Evolutionary conservation across 805 yeast species (phyloP).

Genomic region (Myxozyma sirexii): DNA sequence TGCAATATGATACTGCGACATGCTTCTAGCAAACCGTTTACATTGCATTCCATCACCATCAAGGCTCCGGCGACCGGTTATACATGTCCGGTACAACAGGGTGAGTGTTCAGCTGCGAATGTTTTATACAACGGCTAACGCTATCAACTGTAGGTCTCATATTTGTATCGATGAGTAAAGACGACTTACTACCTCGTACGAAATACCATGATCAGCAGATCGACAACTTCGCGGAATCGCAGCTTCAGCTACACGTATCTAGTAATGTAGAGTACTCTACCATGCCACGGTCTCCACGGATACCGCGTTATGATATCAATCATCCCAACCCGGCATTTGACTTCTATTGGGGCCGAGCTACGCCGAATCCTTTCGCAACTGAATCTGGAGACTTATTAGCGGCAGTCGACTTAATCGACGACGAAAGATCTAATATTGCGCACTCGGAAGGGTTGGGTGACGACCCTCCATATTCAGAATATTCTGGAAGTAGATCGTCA

Average conservation of each 20-base stretch:
- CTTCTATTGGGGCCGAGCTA: slow-evolving; percentile 4
- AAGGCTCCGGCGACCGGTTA: slow-evolving; percentile 31
- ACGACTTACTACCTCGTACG: slow-evolving; percentile 26
- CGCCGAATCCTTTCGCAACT: not conserved
- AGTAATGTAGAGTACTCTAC: slow-evolving; percentile 10
- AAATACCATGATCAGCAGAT: slow-evolving; percentile 23
- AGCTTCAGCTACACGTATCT: not conserved
- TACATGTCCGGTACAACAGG: slow-evolving; percentile 34
- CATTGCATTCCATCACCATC: slow-evolving; percentile 31
- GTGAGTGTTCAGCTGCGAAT: too few relatives aligned
- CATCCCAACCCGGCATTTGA: not conserved
- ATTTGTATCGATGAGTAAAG: slow-evolving; percentile 30
- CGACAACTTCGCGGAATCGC: slow-evolving; percentile 10
- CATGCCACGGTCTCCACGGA: slow-evolving; percentile 12
- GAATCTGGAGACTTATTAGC: not conserved
- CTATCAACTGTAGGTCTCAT: slow-evolving; percentile 9
- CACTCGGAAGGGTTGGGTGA: not conserved
- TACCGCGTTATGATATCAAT: slow-evolving; percentile 3
- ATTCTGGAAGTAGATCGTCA: not conserved
- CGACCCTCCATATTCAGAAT: not conserved
- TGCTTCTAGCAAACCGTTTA: slow-evolving; percentile 18
- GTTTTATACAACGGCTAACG: too few relatives aligned
- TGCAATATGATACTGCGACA: slow-evolving; percentile 33
- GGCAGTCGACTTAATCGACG: not conserved
- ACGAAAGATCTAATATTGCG: not conserved